These are phyloP conservation scores for Penicillium arizonense DNA, from an alignment of 495 filamentous ascomycete genomes.

Conservation along the genomic window DNA sequence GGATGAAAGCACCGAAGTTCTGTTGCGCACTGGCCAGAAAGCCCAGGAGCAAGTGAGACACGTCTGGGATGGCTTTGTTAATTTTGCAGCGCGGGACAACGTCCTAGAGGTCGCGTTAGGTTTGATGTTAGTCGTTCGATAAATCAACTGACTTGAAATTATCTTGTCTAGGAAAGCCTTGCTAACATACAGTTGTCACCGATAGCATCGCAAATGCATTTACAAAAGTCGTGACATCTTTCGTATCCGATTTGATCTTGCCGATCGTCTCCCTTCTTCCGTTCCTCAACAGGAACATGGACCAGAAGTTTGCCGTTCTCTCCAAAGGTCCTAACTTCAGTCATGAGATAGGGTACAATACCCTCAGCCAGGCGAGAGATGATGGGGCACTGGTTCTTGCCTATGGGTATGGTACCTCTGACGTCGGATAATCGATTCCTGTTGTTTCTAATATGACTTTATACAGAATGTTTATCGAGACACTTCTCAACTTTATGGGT, in stretches of 20 bases:
- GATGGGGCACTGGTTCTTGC: conserved; percentile 73
- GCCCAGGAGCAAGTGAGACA: conserved; percentile 35
- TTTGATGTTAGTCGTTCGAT: conserved; percentile 54
- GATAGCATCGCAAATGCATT: conserved; percentile 69
- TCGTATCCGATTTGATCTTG: conserved; percentile 68
- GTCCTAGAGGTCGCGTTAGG: conserved; percentile 75
- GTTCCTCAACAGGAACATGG: conserved; percentile 68
- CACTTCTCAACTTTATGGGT: conserved; percentile 62
- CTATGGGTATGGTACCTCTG: conserved; percentile 53
- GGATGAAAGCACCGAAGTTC: conserved; percentile 24
- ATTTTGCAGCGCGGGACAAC: conserved; percentile 72
- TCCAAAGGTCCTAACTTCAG: conserved; percentile 51
- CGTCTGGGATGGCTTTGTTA: conserved; percentile 61
- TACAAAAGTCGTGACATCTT: conserved; percentile 67
- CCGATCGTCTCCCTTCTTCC: conserved; percentile 68
- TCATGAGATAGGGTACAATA: conserved; percentile 59
- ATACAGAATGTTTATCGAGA: conserved; percentile 61
- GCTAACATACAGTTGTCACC: background rate
- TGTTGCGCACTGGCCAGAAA: conserved; percentile 29
- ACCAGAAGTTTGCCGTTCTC: conserved; percentile 72
- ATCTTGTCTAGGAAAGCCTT: too few species aligned
- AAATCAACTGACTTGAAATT: background rate
- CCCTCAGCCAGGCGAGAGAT: conserved; percentile 60
- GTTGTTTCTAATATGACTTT: background rate
- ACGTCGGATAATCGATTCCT: background rate